Evolutionary conservation across 495 filamentous ascomycete genomes (phyloP).

Genomic region (Penicillium angulare): DNA sequence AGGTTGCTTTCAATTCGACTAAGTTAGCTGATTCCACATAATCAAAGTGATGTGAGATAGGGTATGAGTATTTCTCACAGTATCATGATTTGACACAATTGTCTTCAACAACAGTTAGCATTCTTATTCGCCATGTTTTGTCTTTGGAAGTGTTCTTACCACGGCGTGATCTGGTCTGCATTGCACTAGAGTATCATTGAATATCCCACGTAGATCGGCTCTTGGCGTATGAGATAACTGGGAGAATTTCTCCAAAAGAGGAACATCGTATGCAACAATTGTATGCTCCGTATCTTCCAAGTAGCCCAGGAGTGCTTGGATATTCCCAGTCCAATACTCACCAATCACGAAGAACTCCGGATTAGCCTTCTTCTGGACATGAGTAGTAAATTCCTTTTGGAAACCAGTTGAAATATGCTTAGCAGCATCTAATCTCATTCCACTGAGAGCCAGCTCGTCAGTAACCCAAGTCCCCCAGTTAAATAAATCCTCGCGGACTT

Average conservation of each 20-base stretch:
- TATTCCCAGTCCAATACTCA: conserved; percentile 69
- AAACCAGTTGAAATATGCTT: conserved; percentile 70
- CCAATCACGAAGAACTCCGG: conserved; percentile 65
- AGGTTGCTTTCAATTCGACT: conserved; percentile 46
- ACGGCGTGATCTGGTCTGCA: conserved; percentile 61
- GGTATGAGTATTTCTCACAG: conserved; percentile 31
- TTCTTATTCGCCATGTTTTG: too few relatives aligned
- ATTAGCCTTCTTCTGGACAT: conserved; percentile 48
- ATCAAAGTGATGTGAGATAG: too few relatives aligned
- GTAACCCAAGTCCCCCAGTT: conserved; percentile 68
- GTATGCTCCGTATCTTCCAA: conserved; percentile 58
- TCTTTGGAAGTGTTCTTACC: too few relatives aligned
- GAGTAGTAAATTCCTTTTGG: conserved; percentile 56
- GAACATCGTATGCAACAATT: conserved; percentile 65
- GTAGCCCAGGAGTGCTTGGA: conserved; percentile 53
- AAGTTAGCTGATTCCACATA: conserved; percentile 6
- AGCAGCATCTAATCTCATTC: conserved; percentile 72
- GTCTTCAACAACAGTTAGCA: too few relatives aligned
- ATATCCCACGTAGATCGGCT: conserved; percentile 60
- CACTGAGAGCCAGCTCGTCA: conserved; percentile 54
- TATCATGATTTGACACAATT: conserved; percentile 46
- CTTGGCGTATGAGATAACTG: conserved; percentile 46
- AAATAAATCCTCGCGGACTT: conserved; percentile 62
- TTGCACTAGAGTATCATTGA: conserved; percentile 59
- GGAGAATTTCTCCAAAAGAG: conserved; percentile 65